These are phyloP conservation scores for Malassezia restricta DNA, from an alignment of 1,284 basidiomycete genomes.

Conservation along the genomic window DNA sequence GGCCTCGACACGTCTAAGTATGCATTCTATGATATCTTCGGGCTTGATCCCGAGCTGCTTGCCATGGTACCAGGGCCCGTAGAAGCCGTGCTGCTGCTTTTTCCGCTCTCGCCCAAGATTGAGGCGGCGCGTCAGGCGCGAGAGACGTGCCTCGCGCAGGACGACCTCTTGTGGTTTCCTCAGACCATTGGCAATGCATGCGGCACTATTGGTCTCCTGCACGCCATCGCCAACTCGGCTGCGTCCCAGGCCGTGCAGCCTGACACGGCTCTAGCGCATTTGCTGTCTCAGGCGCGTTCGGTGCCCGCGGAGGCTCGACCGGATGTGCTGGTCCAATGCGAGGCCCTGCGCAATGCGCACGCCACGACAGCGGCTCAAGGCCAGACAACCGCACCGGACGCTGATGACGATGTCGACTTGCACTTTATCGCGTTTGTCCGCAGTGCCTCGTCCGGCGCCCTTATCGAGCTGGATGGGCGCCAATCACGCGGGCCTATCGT, in stretches of 20 bases:
- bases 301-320: conserved; percentile 17
- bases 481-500: conserved; percentile 31
- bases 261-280: conserved; percentile 23
- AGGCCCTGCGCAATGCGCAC: conserved; percentile 29
- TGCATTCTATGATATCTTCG: conserved; percentile 50
- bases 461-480: conserved; percentile 42
- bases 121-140: conserved; percentile 16
- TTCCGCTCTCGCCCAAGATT: conserved; percentile 47
- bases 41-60: conserved; percentile 50
- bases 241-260: conserved; percentile 21
- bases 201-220: conserved; percentile 45
- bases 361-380: conserved; percentile 29
- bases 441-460: conserved; percentile 17
- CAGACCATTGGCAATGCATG: conserved; percentile 46
- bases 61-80: conserved; percentile 49
- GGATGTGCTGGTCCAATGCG: conserved; percentile 18
- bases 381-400: conserved; percentile 34
- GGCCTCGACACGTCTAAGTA: conserved; percentile 42
- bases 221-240: conserved; percentile 36
- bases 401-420: conserved; percentile 34
- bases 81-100: conserved; percentile 50
- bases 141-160: neutral
- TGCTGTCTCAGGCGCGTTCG: conserved; percentile 24
- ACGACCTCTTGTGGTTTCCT: conserved; percentile 32
- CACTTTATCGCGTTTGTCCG: conserved; percentile 45